A percentile compares a stretch with the other conserved stretches of the same genome.
Evolutionary conservation across 177 flowering plant species (phyloP).

Genomic region (Vitis hybrid): DNA sequence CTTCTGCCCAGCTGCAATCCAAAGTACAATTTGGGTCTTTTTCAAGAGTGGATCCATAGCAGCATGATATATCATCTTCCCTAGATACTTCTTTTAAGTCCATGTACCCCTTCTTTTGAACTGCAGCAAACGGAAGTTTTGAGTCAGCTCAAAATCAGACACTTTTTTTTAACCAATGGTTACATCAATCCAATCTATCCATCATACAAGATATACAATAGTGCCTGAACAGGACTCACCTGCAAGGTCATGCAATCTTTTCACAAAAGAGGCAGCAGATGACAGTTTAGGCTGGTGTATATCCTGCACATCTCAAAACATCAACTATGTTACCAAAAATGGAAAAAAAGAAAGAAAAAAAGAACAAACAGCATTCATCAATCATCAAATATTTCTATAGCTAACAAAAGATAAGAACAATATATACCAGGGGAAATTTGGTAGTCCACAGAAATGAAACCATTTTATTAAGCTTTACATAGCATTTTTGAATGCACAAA

Average conservation of each 20-base stretch:
- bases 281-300: conserved; percentile 45
- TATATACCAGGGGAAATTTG: not conserved
- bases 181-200: not conserved
- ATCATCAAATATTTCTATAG: not conserved
- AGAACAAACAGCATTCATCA: not conserved
- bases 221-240: conserved; percentile 40
- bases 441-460: not conserved
- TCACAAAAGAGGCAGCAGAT: conserved; percentile 70
- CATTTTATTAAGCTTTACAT: not conserved
- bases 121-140: conserved; percentile 26
- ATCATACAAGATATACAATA: not conserved
- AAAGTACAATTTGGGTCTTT: conserved; percentile 52
- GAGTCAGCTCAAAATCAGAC: not conserved
- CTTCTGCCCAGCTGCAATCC: conserved; percentile 67
- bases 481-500: not conserved
- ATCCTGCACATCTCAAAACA: conserved; percentile 41
- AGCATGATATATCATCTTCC: conserved; percentile 30
- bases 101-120: conserved; percentile 50
- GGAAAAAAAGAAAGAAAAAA: not conserved
- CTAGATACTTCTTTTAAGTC: conserved; percentile 39
- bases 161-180: not conserved
- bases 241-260: conserved; percentile 72
- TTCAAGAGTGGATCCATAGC: conserved; percentile 45
- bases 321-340: not conserved
- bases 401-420: not conserved